Conservation (phyloP, 2,329 filamentous ascomycete genomes). For the Clonostachys rhizophaga region DNA sequence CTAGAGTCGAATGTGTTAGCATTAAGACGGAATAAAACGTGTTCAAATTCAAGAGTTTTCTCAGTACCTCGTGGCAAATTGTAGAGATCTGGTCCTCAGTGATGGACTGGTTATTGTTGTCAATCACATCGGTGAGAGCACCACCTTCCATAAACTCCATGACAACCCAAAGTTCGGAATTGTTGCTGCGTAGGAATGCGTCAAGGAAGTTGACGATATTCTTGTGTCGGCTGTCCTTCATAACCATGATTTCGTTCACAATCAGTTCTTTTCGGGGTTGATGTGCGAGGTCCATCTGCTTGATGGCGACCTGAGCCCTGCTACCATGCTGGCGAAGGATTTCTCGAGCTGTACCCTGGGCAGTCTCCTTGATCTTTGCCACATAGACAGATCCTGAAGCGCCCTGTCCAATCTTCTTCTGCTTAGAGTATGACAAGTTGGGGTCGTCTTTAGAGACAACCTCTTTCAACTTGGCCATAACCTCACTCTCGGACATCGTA, state of each 20-base stretch:
- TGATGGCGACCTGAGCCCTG: slow-evolving; percentile 91
- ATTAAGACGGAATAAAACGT: neutral
- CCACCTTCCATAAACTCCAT: slow-evolving; percentile 99
- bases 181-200: slow-evolving; percentile 92
- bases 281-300: slow-evolving; percentile 98
- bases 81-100: slow-evolving; percentile 97
- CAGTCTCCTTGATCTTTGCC: slow-evolving; percentile 86
- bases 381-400: slow-evolving; percentile 98
- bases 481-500: slow-evolving; percentile 93
- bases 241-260: slow-evolving; percentile 99
- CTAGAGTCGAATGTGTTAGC: slow-evolving; percentile 38
- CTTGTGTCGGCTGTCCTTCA: slow-evolving; percentile 97
- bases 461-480: slow-evolving; percentile 92
- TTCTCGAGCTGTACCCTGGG: slow-evolving; percentile 78
- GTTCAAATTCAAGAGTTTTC: neutral
- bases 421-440: slow-evolving; percentile 93
- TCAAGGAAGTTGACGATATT: slow-evolving; percentile 99
- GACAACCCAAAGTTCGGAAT: slow-evolving; percentile 95
- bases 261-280: slow-evolving; percentile 97
- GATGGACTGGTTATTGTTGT: slow-evolving; percentile 83
- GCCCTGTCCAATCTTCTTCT: slow-evolving; percentile 99
- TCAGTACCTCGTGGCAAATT: slow-evolving; percentile 82
- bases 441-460: slow-evolving; percentile 96
- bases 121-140: slow-evolving; percentile 95
- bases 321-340: slow-evolving; percentile 75